phyloP scores from a whole-genome alignment of 2,329 filamentous ascomycete genomes.

The Botrytis sinoallii region DNA sequence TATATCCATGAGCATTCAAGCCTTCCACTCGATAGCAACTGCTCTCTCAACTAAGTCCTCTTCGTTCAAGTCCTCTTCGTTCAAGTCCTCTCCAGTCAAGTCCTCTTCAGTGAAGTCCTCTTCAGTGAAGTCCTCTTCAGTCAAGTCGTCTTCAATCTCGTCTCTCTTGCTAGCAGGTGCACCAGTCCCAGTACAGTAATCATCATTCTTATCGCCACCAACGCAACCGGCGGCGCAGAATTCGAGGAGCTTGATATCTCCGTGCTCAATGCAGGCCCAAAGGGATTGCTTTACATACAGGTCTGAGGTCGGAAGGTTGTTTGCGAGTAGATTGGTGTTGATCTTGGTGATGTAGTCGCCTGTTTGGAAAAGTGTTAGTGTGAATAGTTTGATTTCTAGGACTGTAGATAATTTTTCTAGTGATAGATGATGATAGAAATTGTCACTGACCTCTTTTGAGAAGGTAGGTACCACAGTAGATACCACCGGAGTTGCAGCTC shows the following conservation, averaged over 20 bases:
- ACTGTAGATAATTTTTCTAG: neutral
- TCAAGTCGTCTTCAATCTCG: neutral
- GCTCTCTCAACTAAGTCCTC: neutral
- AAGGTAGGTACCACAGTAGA: neutral
- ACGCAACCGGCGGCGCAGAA: constrained; percentile 1
- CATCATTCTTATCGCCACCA: neutral
- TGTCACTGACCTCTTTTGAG: neutral
- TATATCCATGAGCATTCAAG: neutral
- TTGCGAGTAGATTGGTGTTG: neutral
- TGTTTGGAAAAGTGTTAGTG: neutral
- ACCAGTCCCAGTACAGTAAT: neutral
- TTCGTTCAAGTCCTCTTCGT: neutral
- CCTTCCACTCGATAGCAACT: neutral
- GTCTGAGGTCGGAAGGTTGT: neutral
- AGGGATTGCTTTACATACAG: neutral
- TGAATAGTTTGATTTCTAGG: neutral
- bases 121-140: neutral
- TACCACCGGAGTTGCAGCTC: neutral
- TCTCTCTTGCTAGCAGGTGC: neutral
- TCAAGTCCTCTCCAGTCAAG: neutral
- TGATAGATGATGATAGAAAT: neutral
- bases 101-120: neutral
- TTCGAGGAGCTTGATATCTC: neutral
- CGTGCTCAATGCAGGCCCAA: neutral
- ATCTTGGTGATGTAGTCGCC: neutral